Evolutionary conservation across 2,329 filamentous ascomycete species (phyloP).

Genomic region (Xylariomycetidae sp.): DNA sequence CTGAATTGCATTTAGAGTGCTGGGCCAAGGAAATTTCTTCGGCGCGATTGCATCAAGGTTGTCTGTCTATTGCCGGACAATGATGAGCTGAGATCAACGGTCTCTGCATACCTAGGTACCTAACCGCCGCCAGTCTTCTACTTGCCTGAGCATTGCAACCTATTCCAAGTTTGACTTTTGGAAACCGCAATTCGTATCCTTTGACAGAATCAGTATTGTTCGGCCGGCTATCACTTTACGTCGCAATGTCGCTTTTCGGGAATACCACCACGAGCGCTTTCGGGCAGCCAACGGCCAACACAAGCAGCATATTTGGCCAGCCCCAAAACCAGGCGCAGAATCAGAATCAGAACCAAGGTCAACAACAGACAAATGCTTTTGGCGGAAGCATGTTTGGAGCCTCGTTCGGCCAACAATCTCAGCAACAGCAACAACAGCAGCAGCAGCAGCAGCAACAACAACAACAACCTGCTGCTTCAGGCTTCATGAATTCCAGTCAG

Average conservation of each 20-base stretch:
- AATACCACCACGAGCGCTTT: slow-evolving; percentile 14
- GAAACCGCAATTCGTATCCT: too few relatives aligned
- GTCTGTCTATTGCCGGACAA: too few relatives aligned
- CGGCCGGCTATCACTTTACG: too few relatives aligned
- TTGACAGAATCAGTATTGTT: too few relatives aligned
- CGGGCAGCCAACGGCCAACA: slow-evolving; percentile 17
- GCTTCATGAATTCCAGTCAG: slow-evolving; percentile 39
- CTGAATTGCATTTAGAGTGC: too few relatives aligned
- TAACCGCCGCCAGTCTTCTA: too few relatives aligned
- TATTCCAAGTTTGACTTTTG: too few relatives aligned
- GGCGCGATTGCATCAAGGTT: too few relatives aligned
- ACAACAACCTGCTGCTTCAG: slow-evolving; percentile 35
- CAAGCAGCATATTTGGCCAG: slow-evolving; percentile 36
- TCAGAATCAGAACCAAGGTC: slow-evolving; percentile 20
- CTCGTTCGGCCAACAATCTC: slow-evolving; percentile 31
- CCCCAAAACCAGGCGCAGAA: slow-evolving; percentile 33
- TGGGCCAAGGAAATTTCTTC: too few relatives aligned
- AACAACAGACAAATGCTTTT: slow-evolving; percentile 18
- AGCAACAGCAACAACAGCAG: slow-evolving; percentile 31
- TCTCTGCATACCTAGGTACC: too few relatives aligned
- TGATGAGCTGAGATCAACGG: too few relatives aligned
- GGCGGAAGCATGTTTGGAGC: slow-evolving; percentile 28
- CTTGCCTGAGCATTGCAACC: too few relatives aligned
- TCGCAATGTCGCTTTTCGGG: slow-evolving; percentile 24
- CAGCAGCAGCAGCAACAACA: slow-evolving; percentile 28